Percentiles rank a stretch among this genome's conserved stretches.
phyloP scores from a whole-genome alignment of 2,329 filamentous ascomycete species.

The Verticillium zaregamsianum region DNA sequence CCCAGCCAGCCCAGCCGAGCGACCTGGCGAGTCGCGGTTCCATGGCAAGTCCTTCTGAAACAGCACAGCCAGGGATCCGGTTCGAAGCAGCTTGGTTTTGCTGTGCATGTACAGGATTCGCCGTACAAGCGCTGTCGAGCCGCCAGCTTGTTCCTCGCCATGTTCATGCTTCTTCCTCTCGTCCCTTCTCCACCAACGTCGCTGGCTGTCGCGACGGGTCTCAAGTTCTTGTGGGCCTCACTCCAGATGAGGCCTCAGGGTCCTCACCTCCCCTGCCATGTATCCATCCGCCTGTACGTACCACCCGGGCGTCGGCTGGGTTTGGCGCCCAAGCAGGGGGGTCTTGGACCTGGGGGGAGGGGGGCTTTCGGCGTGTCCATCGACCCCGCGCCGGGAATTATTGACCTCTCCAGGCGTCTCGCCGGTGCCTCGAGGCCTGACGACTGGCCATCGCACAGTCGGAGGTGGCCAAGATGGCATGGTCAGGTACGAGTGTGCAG shows the following conservation, averaged over 20 bases:
- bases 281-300: background rate
- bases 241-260: background rate
- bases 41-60: background rate
- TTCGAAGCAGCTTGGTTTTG: background rate
- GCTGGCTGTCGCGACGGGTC: background rate
- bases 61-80: background rate
- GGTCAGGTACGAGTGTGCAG: background rate
- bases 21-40: background rate
- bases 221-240: background rate
- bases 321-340: background rate
- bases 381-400: background rate
- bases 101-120: background rate
- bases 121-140: background rate
- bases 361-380: background rate
- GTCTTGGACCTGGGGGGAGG: background rate
- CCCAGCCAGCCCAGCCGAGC: background rate
- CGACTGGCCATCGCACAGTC: background rate
- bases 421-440: background rate
- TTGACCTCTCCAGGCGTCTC: background rate
- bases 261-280: background rate
- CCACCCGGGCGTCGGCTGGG: background rate
- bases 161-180: background rate
- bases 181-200: background rate
- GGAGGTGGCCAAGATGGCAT: background rate
- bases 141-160: background rate